Conservation (phyloP, 345 rosid genomes). For the Isatis tinctoria region DNA sequence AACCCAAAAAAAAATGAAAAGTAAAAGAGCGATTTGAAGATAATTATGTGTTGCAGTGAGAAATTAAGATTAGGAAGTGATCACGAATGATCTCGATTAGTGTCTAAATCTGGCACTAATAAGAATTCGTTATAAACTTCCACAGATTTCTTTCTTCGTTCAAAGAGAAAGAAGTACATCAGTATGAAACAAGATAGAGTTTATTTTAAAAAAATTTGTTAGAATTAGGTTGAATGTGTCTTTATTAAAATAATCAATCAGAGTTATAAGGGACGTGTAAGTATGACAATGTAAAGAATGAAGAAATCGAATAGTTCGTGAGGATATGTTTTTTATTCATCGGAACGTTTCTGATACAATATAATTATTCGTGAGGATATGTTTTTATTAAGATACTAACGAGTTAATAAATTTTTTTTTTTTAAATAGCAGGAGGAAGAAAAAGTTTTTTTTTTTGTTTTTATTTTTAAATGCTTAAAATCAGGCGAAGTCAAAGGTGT, state of each 20-base stretch:
- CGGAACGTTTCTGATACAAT: neutral
- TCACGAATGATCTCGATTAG: neutral
- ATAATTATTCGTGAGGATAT: neutral
- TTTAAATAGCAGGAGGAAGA: neutral
- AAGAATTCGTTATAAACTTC: neutral
- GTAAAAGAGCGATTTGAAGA: neutral
- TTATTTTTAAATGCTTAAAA: neutral
- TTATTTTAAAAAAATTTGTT: neutral
- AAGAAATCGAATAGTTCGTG: neutral
- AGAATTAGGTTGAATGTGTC: neutral
- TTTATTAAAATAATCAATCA: neutral
- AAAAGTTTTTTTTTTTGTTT: neutral
- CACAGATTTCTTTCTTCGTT: neutral
- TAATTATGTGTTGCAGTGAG: too few species aligned
- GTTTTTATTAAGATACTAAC: neutral
- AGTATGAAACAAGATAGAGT: neutral
- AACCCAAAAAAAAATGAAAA: neutral
- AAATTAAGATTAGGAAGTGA: neutral
- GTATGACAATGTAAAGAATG: neutral
- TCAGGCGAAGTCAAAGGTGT: constrained; percentile 9
- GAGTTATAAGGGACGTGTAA: neutral
- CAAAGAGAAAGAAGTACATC: neutral
- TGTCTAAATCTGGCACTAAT: too few species aligned
- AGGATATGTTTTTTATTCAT: neutral
- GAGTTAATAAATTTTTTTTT: neutral